Conservation (phyloP, 495 filamentous ascomycete species). For the Aspergillus campestris region DNA sequence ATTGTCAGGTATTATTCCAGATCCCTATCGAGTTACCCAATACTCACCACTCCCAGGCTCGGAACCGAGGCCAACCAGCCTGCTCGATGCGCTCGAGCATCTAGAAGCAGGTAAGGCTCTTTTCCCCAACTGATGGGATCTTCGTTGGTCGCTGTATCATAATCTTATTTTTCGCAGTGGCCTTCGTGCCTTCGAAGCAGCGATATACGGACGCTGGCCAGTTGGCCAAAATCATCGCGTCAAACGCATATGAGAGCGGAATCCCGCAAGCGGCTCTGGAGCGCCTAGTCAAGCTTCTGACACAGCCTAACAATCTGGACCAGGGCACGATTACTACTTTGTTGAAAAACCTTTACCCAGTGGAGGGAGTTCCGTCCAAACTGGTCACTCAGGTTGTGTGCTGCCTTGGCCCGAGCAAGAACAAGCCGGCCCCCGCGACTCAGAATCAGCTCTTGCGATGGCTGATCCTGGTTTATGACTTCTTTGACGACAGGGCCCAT, state of each 20-base stretch:
- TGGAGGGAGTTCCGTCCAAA: slow-evolving; percentile 50
- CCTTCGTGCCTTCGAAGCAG: slow-evolving; percentile 33
- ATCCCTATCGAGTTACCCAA: neutral
- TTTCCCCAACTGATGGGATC: neutral
- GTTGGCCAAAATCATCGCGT: slow-evolving; percentile 33
- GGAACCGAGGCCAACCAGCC: slow-evolving; percentile 13
- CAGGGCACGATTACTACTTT: slow-evolving; percentile 60
- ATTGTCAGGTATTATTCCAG: slow-evolving; percentile 1
- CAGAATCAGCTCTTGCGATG: slow-evolving; percentile 67
- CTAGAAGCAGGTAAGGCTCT: slow-evolving; percentile 33
- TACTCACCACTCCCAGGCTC: slow-evolving; percentile 7
- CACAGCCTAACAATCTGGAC: slow-evolving; percentile 59
- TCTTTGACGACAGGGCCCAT: slow-evolving; percentile 55
- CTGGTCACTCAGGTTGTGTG: slow-evolving; percentile 61
- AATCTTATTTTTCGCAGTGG: slow-evolving; percentile 17
- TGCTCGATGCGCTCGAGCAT: slow-evolving; percentile 33
- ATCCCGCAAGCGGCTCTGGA: slow-evolving; percentile 51
- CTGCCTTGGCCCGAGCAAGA: slow-evolving; percentile 67
- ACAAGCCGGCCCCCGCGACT: slow-evolving; percentile 63
- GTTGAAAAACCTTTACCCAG: slow-evolving; percentile 69
- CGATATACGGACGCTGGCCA: slow-evolving; percentile 34
- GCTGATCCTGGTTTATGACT: slow-evolving; percentile 70
- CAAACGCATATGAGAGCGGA: slow-evolving; percentile 56
- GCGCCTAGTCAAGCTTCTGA: slow-evolving; percentile 58
- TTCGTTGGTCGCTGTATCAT: neutral